Percentiles rank a stretch among this genome's conserved stretches.
Conservation (phyloP, 352 stramenopile genomes). For the Saprolegnia parasitica region DNA sequence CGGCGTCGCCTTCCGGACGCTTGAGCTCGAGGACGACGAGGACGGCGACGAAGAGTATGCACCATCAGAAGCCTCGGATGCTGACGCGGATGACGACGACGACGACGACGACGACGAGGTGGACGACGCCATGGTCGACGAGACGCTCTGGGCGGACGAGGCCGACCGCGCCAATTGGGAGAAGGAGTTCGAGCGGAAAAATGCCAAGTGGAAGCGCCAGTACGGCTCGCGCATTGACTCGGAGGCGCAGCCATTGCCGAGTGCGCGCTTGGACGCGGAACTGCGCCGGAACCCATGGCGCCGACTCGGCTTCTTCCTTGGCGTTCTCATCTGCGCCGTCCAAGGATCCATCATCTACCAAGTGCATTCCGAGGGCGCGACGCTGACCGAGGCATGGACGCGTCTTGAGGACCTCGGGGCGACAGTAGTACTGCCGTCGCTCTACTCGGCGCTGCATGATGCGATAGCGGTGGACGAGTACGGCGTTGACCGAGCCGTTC, state of each 20-base stretch:
- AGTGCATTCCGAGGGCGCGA: background rate
- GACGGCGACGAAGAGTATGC: constrained; percentile 13
- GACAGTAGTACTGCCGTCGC: background rate
- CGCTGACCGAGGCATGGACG: background rate
- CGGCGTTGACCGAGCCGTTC: background rate
- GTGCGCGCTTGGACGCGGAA: constrained; percentile 1
- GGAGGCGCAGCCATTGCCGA: constrained; percentile 18
- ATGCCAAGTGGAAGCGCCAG: constrained; percentile 18
- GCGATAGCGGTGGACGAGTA: background rate
- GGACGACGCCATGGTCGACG: background rate
- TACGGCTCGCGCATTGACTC: constrained; percentile 27
- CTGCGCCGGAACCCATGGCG: constrained; percentile 6
- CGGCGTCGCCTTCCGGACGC: background rate
- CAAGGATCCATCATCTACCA: constrained; percentile 19
- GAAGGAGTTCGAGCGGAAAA: constrained; percentile 5
- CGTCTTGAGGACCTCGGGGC: background rate
- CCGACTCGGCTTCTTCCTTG: constrained; percentile 9
- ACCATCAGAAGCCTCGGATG: background rate
- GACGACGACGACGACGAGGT: constrained; percentile 21
- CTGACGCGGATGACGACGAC: background rate
- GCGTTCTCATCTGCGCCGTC: background rate
- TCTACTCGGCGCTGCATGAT: constrained; percentile 7
- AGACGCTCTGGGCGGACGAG: background rate
- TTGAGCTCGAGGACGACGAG: constrained; percentile 10
- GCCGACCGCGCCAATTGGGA: constrained; percentile 14